phyloP scores from a whole-genome alignment of 352 stramenopile species.

The Phytophthora aleatoria region DNA sequence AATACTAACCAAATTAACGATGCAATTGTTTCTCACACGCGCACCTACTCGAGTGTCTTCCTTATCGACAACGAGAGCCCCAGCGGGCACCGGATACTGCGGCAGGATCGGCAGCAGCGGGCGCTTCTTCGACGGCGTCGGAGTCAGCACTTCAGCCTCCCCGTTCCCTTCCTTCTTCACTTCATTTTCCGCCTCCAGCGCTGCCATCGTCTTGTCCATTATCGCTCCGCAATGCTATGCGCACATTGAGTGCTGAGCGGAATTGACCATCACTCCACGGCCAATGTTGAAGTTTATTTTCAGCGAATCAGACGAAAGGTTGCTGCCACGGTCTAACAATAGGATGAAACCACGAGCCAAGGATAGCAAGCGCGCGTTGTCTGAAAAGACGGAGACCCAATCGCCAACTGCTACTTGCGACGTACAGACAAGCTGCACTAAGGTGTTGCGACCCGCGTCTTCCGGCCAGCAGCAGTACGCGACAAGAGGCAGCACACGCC shows the following conservation, averaged over 20 bases:
- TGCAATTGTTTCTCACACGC: constrained; percentile 5
- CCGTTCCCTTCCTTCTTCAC: not conserved
- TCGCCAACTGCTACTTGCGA: constrained; percentile 34
- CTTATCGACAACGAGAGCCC: constrained; percentile 31
- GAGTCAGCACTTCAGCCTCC: not conserved
- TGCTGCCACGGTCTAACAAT: constrained; percentile 2
- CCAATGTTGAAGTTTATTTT: constrained; percentile 35
- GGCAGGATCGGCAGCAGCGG: constrained; percentile 35
- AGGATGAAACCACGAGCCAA: constrained; percentile 30
- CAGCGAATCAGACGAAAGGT: constrained; percentile 27
- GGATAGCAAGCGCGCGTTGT: constrained; percentile 15
- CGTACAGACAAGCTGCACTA: constrained; percentile 16
- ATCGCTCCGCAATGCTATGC: not conserved
- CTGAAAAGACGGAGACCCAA: constrained; percentile 31
- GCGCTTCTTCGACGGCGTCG: not conserved
- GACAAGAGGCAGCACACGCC: constrained; percentile 16
- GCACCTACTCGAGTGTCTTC: constrained; percentile 43
- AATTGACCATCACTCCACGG: constrained; percentile 26
- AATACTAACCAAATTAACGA: not conserved
- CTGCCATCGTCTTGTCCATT: constrained; percentile 8
- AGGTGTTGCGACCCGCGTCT: constrained; percentile 21
- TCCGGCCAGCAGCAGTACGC: constrained; percentile 23
- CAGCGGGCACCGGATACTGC: constrained; percentile 17
- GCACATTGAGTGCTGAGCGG: not conserved
- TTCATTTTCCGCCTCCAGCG: not conserved